phyloP scores from a whole-genome alignment of 75 land plant species.

The Pseudotsuga menziesii region DNA sequence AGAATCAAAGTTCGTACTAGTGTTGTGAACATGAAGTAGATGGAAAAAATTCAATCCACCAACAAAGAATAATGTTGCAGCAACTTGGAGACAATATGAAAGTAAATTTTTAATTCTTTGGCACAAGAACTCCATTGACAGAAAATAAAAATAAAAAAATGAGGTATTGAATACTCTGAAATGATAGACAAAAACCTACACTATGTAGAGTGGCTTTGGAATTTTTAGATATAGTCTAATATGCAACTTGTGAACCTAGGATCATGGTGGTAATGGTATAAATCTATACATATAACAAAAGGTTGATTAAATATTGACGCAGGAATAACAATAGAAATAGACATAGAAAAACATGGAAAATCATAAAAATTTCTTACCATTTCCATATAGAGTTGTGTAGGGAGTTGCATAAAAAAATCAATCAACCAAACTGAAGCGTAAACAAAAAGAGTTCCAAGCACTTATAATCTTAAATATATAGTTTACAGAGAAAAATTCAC shows the following conservation, averaged over 20 bases:
- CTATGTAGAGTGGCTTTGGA: conserved; percentile 26
- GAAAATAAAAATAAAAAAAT: no score
- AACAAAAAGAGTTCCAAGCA: no score
- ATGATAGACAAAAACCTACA: conserved; percentile 10
- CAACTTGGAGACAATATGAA: background rate
- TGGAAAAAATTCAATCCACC: no score
- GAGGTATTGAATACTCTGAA: no score
- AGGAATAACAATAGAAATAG: conserved; percentile 72
- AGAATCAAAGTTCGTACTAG: background rate
- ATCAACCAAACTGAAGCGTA: background rate
- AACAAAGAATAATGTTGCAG: background rate
- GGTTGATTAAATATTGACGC: background rate
- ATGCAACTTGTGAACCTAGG: conserved; percentile 52
- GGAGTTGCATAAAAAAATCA: conserved; percentile 50
- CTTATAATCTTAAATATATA: no score
- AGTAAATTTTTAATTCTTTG: background rate
- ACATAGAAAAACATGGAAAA: conserved; percentile 12
- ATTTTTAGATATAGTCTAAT: conserved; percentile 38
- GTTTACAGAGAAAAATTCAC: no score
- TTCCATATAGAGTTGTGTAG: conserved; percentile 80
- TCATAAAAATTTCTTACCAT: conserved; percentile 39
- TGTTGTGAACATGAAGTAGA: background rate
- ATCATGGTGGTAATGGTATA: conserved; percentile 67
- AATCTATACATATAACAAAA: conserved; percentile 33
- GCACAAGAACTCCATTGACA: no score